These are phyloP conservation scores for Dothideomycetidae sp. DNA, from an alignment of 2,329 filamentous ascomycete genomes.

Conservation along the genomic window DNA sequence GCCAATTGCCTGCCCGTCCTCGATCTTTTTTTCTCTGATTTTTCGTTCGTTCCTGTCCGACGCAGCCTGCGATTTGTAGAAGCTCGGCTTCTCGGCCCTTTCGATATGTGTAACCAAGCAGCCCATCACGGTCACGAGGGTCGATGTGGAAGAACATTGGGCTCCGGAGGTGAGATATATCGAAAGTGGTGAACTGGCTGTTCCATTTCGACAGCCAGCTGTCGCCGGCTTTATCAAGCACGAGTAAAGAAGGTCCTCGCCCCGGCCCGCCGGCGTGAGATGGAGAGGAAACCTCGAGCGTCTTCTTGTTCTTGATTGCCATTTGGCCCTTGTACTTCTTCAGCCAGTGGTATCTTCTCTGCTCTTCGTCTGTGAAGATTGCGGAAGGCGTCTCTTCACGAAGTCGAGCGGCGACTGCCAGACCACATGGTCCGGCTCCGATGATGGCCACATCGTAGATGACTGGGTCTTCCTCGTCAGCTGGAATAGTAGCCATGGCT, in stretches of 20 bases:
- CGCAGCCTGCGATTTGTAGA: constrained; percentile 56
- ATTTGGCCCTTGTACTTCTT: constrained; percentile 48
- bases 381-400: constrained; percentile 60
- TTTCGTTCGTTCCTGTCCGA: constrained; percentile 69
- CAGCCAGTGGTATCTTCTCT: constrained; percentile 69
- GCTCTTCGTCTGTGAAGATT: constrained; percentile 71
- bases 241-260: constrained; percentile 36
- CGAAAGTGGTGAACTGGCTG: constrained; percentile 50
- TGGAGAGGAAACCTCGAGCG: constrained; percentile 26
- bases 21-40: constrained; percentile 52
- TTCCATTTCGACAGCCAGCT: constrained; percentile 61
- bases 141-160: constrained; percentile 78
- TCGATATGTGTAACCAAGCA: constrained; percentile 54
- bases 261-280: constrained; percentile 16
- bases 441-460: constrained; percentile 56
- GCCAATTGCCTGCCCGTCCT: constrained; percentile 24
- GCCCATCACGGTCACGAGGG: constrained; percentile 57
- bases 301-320: constrained; percentile 40
- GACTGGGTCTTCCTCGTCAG: constrained; percentile 10
- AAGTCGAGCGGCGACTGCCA: constrained; percentile 58
- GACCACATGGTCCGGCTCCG: constrained; percentile 60
- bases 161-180: constrained; percentile 58
- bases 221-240: constrained; percentile 51
- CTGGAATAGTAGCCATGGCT: too few relatives aligned
- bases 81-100: constrained; percentile 48